phyloP scores from a whole-genome alignment of 2,329 filamentous ascomycete species.

The Calonectria hawksworthii region DNA sequence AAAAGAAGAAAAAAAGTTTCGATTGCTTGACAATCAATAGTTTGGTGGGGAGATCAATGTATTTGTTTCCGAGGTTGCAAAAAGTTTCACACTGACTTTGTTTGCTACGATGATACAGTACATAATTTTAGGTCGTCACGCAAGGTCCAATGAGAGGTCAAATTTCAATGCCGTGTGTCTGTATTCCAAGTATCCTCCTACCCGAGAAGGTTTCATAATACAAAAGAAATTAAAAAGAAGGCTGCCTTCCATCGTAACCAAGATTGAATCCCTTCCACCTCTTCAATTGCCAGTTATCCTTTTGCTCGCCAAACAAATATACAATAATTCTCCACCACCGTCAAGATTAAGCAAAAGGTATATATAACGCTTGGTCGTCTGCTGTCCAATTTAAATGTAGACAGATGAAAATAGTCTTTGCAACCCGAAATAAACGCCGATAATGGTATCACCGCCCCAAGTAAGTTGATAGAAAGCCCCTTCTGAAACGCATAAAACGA shows the following conservation, averaged over 20 bases:
- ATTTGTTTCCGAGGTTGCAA: neutral
- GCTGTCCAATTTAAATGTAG: conserved; percentile 6
- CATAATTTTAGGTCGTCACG: neutral
- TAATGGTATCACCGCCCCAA: conserved; percentile 28
- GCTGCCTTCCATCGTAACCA: conserved; percentile 7
- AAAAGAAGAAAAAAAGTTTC: neutral
- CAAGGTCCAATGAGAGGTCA: neutral
- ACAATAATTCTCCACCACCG: neutral
- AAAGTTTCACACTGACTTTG: neutral
- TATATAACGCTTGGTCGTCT: conserved; percentile 15
- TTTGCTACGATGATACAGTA: neutral
- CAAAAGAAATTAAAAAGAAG: conserved; percentile 39
- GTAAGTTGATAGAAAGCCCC: conserved; percentile 20
- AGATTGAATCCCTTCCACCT: conserved; percentile 16
- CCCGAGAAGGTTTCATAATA: conserved; percentile 27
- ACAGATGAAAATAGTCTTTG: conserved; percentile 18
- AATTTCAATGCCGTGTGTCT: conserved; percentile 32
- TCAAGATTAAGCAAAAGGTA: conserved; percentile 25
- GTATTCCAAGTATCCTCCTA: conserved; percentile 28
- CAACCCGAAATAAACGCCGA: conserved; percentile 28
- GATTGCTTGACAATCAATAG: neutral
- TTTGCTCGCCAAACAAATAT: conserved; percentile 16
- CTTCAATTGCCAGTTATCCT: conserved; percentile 19
- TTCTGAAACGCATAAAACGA: conserved; percentile 32
- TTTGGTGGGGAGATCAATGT: neutral